Base-by-base conservation (phyloP, 139 green algal species). In the Micractinium conductrix region DNA sequence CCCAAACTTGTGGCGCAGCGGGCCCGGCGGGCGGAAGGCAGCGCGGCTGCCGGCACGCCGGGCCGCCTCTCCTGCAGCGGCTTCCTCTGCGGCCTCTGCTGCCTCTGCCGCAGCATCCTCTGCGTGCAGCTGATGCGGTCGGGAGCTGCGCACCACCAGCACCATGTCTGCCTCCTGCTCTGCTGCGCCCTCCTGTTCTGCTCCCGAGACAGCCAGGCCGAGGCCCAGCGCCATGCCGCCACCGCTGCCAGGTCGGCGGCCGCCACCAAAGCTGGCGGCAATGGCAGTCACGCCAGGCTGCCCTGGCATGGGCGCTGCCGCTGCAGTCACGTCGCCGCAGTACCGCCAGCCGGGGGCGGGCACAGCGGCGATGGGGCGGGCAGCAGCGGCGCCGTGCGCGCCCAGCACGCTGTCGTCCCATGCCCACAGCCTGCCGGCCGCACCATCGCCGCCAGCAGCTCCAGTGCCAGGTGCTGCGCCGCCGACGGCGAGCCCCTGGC, bases 21-120 rank as follows among this genome's bases (percentile, higher is more conserved):
- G 78, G 19, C 78, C 78, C 2, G 78, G 78, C 10, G 78, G 78
- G 22, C 78, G 78, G 78, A 83, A 83, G 62, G 78, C 78, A 5
- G 43, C 22, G 30, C 43, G 44, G 40, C 62, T 24, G 43, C 62
- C 43, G 43, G n/a, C 16, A 16, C 26, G 1, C 35, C 10, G 50
- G 21, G 48, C 26, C 10, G 42, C 60, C 38, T 72, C 58, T 33
- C 37, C 16, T 9, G 7, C 44, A 17, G 76, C 76, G 37, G 65
- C 35, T 21, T 53, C 17, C 12, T 67, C 33, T 12, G 24, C 28
- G 35, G 42, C 28, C 5, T 30, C 50, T 21, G 7, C 45, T 17
- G 4, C 33, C 1, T 17, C 9, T 4, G 4, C 73, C 24, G 45
- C 45, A 30, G 21, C 26, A 38, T 71, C 76, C 24, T 73, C 76